Evolutionary conservation across 805 yeast genomes (phyloP).

Genomic region (Torulaspora indica): DNA sequence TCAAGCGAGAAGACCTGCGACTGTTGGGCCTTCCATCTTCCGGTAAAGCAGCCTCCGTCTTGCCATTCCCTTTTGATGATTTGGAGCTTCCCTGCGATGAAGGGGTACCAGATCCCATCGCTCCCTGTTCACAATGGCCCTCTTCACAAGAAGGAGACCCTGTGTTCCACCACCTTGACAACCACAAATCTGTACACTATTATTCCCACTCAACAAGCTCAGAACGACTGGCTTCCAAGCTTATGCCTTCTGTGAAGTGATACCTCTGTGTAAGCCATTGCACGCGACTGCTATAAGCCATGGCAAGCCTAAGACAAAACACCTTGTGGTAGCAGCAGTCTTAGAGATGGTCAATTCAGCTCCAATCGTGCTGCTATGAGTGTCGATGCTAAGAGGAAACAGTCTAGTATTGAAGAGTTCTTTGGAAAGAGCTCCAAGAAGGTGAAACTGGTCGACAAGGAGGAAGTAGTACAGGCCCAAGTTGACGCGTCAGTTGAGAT

Average conservation of each 20-base stretch:
- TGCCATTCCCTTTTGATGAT: slow-evolving; percentile 10
- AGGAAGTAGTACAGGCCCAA: background rate
- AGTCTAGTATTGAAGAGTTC: slow-evolving; percentile 19
- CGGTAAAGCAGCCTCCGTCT: slow-evolving; percentile 1
- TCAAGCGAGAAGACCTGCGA: slow-evolving; percentile 9
- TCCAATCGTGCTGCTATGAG: slow-evolving; percentile 7
- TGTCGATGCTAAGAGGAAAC: slow-evolving; percentile 14
- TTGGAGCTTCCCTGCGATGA: slow-evolving; percentile 8
- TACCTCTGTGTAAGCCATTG: no score
- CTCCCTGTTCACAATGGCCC: background rate
- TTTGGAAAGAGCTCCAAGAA: slow-evolving; percentile 14
- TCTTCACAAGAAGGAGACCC: background rate
- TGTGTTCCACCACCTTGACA: background rate
- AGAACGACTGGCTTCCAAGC: background rate
- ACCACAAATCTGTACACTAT: background rate
- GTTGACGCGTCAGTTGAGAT: slow-evolving; percentile 9
- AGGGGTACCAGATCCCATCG: slow-evolving; percentile 9
- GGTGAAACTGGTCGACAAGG: slow-evolving; percentile 5
- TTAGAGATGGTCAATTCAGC: background rate
- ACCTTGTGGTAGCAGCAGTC: background rate
- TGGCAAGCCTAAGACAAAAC: background rate
- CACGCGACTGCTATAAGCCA: background rate
- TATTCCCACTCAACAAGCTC: background rate
- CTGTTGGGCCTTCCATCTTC: background rate
- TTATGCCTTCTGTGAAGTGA: background rate